Base-by-base conservation (phyloP, 768 basidiomycete species). In the Tricholoma bakamatsutake region DNA sequence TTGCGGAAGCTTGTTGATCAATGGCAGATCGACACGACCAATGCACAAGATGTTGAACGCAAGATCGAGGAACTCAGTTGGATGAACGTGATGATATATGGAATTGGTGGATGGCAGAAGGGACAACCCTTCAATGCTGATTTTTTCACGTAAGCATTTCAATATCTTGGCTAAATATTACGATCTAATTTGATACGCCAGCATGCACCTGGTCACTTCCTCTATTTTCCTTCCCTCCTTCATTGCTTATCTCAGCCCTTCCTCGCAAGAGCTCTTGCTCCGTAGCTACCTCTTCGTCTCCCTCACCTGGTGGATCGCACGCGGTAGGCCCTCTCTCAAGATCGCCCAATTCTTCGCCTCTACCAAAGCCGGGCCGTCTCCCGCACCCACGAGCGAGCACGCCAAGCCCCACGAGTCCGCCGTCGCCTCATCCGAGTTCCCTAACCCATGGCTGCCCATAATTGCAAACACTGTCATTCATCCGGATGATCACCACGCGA, bases 371-470 rank as follows among this genome's bases (percentile, higher is more conserved):
- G 61, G 66, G 58, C 46, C 58, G 40, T 33, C 59, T 10, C 59
- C 62, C 6, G 47, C 61, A 10, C 61, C 64, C 3, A 43, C 61
- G 11, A 53, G 64, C 5, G 43, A 59, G 13, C 11, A 11, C 11
- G 63, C 27, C 27, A 60, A 42, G 39, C 76, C 63, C 12, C 55
- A 54, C 56, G 66, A 57, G 45, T 55, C n/a, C 40, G 64, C 63
- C 10, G 56, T 63, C 50, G 70, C 56, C 42, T 60, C 60, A 30
- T 34, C 64, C 33, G 66, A 69, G 17, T 68, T 76, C n/a, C 65
- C 64, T 5, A 84, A 86, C 57, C 71, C 80, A 1, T 88, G 85
- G 87, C 72, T 80, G 6, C 70, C 81, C 18, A 67, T 88, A 58
- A 66, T 87, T 31, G 73, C 83, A 51, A 76, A 73, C 13, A 72